Conservation (phyloP, 441 rosid genomes). For the Mallotus japonicus region DNA sequence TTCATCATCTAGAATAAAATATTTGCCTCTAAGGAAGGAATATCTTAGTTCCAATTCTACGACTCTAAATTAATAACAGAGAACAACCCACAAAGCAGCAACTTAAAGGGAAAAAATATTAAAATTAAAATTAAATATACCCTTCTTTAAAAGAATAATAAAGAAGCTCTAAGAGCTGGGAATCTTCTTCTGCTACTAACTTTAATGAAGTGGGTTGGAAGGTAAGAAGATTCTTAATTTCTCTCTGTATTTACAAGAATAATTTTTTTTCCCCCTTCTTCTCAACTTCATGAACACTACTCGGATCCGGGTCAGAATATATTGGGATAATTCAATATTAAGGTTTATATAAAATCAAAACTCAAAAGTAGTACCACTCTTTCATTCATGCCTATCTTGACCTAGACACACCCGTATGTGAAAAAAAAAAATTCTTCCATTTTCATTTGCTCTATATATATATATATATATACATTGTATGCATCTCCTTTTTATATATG, state of each 20-base stretch:
- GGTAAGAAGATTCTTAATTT: constrained; percentile 68
- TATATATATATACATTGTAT: no score
- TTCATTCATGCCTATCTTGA: not conserved
- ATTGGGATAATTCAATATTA: constrained; percentile 6
- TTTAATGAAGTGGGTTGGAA: constrained; percentile 82
- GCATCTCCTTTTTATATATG: no score
- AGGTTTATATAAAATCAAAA: constrained; percentile 1
- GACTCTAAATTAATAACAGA: constrained; percentile 65
- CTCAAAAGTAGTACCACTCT: no score
- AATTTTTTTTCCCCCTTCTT: not conserved
- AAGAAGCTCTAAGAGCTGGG: constrained; percentile 47
- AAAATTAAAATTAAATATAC: not conserved
- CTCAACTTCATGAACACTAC: constrained; percentile 1
- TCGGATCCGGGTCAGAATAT: constrained; percentile 20
- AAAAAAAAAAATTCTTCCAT: not conserved
- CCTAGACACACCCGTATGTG: not conserved
- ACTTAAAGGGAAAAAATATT: constrained; percentile 29
- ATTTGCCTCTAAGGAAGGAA: constrained; percentile 61
- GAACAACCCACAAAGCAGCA: constrained; percentile 37
- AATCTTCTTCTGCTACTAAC: constrained; percentile 76
- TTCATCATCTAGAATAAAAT: constrained; percentile 49
- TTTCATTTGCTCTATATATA: not conserved
- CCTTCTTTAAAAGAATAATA: constrained; percentile 35
- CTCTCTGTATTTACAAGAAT: not conserved
- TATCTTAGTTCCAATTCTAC: constrained; percentile 77